These are phyloP conservation scores for Lenwebbia sp. DNA, from an alignment of 345 rosid genomes.

Conservation along the genomic window DNA sequence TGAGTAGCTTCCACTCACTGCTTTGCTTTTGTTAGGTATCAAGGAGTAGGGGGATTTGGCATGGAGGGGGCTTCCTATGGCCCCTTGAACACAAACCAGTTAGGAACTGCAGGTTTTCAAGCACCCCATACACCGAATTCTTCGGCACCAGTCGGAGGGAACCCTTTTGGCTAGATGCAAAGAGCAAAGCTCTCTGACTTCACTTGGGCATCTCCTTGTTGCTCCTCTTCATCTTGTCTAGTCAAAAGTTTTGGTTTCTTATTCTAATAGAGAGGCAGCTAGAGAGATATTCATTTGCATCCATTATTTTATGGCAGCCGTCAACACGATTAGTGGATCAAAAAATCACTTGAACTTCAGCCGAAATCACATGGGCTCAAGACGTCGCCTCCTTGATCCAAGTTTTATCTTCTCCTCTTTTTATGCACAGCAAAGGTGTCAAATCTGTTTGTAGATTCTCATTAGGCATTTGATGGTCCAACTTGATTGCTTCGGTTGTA, in stretches of 20 bases:
- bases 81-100: constrained; percentile 33
- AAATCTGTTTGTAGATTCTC: neutral
- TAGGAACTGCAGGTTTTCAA: constrained; percentile 24
- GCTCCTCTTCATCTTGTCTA: constrained; percentile 12
- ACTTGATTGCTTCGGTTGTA: neutral
- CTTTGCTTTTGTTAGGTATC: constrained; percentile 16
- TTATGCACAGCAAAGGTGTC: neutral
- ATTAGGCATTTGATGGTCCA: neutral
- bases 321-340: neutral
- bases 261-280: neutral
- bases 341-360: neutral
- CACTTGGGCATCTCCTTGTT: constrained; percentile 22
- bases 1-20: neutral
- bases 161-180: constrained; percentile 50
- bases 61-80: constrained; percentile 22
- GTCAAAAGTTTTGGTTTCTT: constrained; percentile 21
- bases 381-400: neutral
- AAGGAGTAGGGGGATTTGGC: constrained; percentile 25
- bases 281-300: neutral
- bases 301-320: neutral
- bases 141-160: constrained; percentile 47
- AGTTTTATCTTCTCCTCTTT: neutral
- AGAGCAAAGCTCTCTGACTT: neutral
- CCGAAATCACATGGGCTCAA: neutral
- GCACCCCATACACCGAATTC: constrained; percentile 27